Conservation (phyloP, 192 early-diverging fungal species). For the Entomortierella parvispora region DNA sequence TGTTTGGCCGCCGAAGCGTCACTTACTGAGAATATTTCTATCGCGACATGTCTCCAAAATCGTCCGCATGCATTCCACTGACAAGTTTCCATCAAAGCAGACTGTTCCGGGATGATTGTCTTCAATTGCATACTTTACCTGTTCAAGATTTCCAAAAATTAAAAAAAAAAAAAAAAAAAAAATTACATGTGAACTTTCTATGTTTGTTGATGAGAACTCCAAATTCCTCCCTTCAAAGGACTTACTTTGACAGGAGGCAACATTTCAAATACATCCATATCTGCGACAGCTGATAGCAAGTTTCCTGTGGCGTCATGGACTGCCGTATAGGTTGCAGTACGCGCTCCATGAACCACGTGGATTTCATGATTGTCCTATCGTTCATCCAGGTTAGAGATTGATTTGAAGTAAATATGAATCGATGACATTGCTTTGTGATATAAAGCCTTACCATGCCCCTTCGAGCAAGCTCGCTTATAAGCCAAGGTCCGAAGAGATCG, state of each 20-base stretch:
- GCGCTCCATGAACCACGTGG: constrained; percentile 29
- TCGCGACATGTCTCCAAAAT: constrained; percentile 55
- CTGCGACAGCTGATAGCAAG: constrained; percentile 85
- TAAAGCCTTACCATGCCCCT: constrained; percentile 72
- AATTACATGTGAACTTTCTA: too few species aligned
- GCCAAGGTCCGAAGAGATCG: constrained; percentile 70
- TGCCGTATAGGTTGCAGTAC: constrained; percentile 87
- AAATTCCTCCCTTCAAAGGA: not conserved
- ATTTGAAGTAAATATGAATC: too few species aligned
- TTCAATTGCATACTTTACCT: constrained; percentile 49
- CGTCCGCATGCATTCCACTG: constrained; percentile 51
- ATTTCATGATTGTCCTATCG: constrained; percentile 45
- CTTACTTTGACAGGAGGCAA: constrained; percentile 54
- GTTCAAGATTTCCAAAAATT: too few species aligned
- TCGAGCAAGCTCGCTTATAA: constrained; percentile 62
- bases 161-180: constrained; percentile 1
- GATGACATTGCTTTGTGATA: not conserved
- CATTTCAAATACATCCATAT: constrained; percentile 86
- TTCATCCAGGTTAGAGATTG: constrained; percentile 11
- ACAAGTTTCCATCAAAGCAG: constrained; percentile 82
- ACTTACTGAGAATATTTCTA: constrained; percentile 57
- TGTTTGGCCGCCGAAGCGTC: too few species aligned
- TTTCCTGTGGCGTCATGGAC: constrained; percentile 77
- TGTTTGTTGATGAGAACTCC: too few species aligned
- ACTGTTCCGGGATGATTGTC: constrained; percentile 61